Evolutionary conservation across 2,329 filamentous ascomycete genomes (phyloP), one percentile per base, ranked within the genome.

Genomic region (Colletotrichum trifolii): DNA sequence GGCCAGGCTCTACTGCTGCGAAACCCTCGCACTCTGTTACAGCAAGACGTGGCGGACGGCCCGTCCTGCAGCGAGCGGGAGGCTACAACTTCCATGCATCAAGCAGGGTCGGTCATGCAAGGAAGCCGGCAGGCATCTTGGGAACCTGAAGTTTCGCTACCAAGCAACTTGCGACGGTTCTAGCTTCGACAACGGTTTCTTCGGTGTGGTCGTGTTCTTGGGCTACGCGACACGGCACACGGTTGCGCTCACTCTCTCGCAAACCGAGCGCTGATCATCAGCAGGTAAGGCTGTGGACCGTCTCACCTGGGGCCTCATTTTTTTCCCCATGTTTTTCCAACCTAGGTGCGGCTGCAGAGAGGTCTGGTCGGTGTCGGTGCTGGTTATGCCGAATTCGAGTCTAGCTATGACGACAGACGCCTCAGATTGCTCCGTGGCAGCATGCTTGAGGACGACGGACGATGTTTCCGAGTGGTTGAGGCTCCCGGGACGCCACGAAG

Each of bases 231-330:
- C 25, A 47, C 36, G 36, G 33, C 39, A 25, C 25, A 40, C 46
- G 45, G 36, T 45, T 9, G 43, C 43, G 54, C 45, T 49, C 46
- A 45, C 45, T 36, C 45, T 40, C 54, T 49, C 43, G 45, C 54
- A 57, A 49, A 36, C 54, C 42, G 54, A 57, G 54, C 54, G 54
- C 38, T 25, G 25, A 25, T 25, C 40, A 42, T 55, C 54, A 40
- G 10, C 39, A 48, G 35, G n/a, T 25, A 25, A 25, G 25, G 25
- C 25, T 13, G 36, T 12, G 15, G 43, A 17, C 11, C 15, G 54
- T 57, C 17, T 57, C 36, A 48, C 34, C 42, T 48, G 3, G 35
- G 45, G 54, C 39, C 48, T 54, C 39, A 25, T 25, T 25, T 25
- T 5, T 5, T 1, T 1, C 25, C 25, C 4, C 25, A 25, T 25